Evolutionary conservation across 2,329 filamentous ascomycete genomes (phyloP).

Genomic region (Nectriaceae sp.): DNA sequence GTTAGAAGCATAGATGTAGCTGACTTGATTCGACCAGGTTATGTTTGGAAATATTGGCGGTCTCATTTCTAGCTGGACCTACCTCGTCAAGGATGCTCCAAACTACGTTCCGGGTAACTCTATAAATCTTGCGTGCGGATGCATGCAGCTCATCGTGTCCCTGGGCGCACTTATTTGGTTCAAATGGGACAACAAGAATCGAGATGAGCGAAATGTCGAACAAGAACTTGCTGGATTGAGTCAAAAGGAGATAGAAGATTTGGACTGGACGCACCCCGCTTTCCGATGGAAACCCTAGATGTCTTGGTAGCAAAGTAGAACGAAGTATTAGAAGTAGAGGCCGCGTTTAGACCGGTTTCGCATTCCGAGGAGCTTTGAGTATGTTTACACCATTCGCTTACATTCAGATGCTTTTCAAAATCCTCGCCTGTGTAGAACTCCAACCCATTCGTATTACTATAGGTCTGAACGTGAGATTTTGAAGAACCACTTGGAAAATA

Average conservation of each 20-base stretch:
- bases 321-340: too few species aligned
- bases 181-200: conserved; percentile 56
- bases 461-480: too few species aligned
- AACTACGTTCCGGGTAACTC: conserved; percentile 71
- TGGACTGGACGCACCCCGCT: conserved; percentile 68
- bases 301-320: too few species aligned
- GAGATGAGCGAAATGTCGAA: conserved; percentile 31
- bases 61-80: conserved; percentile 64
- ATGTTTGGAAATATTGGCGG: conserved; percentile 75
- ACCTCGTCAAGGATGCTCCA: conserved; percentile 62
- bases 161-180: conserved; percentile 60
- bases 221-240: conserved; percentile 55
- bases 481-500: too few species aligned
- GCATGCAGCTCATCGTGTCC: conserved; percentile 52
- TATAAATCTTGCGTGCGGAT: conserved; percentile 62
- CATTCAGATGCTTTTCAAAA: too few species aligned
- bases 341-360: too few species aligned
- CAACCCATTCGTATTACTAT: too few species aligned
- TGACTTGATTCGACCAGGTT: conserved; percentile 39
- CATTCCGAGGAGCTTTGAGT: too few species aligned
- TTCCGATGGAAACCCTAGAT: conserved; percentile 60
- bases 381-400: too few species aligned
- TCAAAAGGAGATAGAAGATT: conserved; percentile 54
- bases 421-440: too few species aligned
- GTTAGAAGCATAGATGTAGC: too few species aligned